phyloP scores from a whole-genome alignment of 306 rosid species.

The Bauhinia variegata region DNA sequence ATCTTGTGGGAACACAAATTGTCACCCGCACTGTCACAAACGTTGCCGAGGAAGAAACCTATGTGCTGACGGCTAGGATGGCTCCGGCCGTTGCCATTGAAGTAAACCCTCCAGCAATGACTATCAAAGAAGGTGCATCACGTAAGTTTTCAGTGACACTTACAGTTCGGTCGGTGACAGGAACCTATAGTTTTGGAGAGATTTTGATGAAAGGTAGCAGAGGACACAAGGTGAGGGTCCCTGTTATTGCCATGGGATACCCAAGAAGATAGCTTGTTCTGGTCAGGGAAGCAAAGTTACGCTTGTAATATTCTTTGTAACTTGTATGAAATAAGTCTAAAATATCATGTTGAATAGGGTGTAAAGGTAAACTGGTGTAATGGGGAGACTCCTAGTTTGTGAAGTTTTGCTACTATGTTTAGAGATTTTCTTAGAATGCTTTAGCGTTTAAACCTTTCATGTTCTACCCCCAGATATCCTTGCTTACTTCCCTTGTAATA shows the following conservation, averaged over 20 bases:
- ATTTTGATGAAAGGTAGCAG: conserved; percentile 86
- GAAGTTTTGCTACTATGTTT: conserved; percentile 64
- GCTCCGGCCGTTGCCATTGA: conserved; percentile 85
- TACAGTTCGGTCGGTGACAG: conserved; percentile 68
- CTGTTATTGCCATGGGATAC: conserved; percentile 87
- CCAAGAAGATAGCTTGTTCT: conserved; percentile 54
- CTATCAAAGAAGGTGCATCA: conserved; percentile 65
- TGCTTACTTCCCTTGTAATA: conserved; percentile 29
- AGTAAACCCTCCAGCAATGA: conserved; percentile 85
- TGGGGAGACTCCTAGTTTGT: conserved; percentile 52
- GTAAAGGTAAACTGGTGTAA: conserved; percentile 68
- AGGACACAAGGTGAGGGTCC: conserved; percentile 96
- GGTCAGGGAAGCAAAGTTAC: conserved; percentile 41
- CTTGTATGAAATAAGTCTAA: conserved; percentile 75
- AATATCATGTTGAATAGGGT: conserved; percentile 57
- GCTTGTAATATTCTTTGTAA: conserved; percentile 96
- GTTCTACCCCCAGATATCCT: conserved; percentile 26
- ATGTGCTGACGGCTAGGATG: conserved; percentile 77
- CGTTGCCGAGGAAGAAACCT: conserved; percentile 91
- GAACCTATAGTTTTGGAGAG: conserved; percentile 85
- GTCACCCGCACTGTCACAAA: conserved; percentile 81
- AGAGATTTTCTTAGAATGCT: conserved; percentile 43
- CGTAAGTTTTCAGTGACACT: conserved; percentile 68
- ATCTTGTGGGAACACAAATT: conserved; percentile 71
- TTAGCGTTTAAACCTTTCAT: conserved; percentile 36